phyloP scores from a whole-genome alignment of 148 eudicot genomes.

The Rhododendron simsii region DNA sequence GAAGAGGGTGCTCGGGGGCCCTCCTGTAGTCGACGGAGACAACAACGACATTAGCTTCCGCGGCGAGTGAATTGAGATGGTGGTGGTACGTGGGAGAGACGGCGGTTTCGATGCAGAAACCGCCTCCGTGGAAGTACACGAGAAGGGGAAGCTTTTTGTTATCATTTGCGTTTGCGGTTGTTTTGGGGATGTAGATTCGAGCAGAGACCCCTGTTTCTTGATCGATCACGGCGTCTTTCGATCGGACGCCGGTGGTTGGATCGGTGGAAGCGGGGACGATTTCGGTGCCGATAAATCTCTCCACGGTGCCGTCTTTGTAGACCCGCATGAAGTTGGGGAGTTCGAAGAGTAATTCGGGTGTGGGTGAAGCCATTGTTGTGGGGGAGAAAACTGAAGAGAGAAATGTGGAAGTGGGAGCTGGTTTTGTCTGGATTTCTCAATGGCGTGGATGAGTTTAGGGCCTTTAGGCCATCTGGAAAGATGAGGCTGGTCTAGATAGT shows the following conservation, averaged over 20 bases:
- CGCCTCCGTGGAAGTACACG: conserved; percentile 58
- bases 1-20: conserved; percentile 56
- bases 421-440: not conserved
- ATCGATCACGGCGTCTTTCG: conserved; percentile 31
- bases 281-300: conserved; percentile 20
- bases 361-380: not conserved
- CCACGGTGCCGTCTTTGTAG: conserved; percentile 30
- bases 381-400: not conserved
- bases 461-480: not conserved
- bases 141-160: conserved; percentile 39
- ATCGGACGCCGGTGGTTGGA: conserved; percentile 17
- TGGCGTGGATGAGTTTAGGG: not conserved
- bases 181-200: conserved; percentile 39
- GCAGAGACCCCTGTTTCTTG: conserved; percentile 16
- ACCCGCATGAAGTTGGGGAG: conserved; percentile 8
- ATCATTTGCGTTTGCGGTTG: not conserved
- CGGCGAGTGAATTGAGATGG: conserved; percentile 16
- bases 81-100: conserved; percentile 15
- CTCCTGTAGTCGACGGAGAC: conserved; percentile 46
- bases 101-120: conserved; percentile 31
- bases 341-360: not conserved
- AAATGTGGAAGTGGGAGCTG: not conserved
- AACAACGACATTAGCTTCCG: conserved; percentile 21
- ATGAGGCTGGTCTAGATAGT: not conserved
- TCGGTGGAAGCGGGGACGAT: conserved; percentile 16